Evolutionary conservation across 805 yeast species (phyloP), one percentile per base, ranked within the genome.

Genomic region (Ogataea trehalophila): DNA sequence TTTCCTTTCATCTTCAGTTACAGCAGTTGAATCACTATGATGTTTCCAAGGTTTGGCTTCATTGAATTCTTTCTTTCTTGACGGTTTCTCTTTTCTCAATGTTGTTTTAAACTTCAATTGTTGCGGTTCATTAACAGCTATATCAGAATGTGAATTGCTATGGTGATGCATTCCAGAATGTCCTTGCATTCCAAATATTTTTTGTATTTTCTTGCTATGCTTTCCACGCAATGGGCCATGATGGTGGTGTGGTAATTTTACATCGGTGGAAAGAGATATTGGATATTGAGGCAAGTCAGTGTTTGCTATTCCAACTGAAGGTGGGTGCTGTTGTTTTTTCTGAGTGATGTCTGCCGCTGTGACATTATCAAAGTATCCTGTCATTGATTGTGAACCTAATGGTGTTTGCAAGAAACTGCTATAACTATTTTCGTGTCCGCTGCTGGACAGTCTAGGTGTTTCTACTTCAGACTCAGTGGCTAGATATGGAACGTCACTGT

Each of bases 31-130:
- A 50, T 80, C 86, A 31, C 71, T 72, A 65, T 89, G 97, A 58
- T 84, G 82, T 58, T 91, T 90, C 97, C 97, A 90, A 0, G 98
- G 98, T 65, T 90, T 89, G 50, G 86, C 87, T 58, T 85, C 95
- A 61, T 91, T 85, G 65, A 91, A 90, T 26, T 65, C 64, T 16
- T 70, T 70, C 50, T 72, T 26, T 26, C 11, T 74, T 45, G 44
- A 41, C 6, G 45, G 47, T 49, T 40, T 46, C 37, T 66, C 69
- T 56, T 72, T 71, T 33, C 84, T 63, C 73, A 79, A 69, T 5
- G 84, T 79, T 5, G 80, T 74, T 46, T 70, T 73, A 54, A 79
- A 71, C 40, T 71, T 72, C 22, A 77, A 72, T 3, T 60, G 61
- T 36, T 55, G 58, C n/a, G 50, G 56, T 14, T 47, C 51, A 14